Evolutionary conservation across 305 asterid species (phyloP).

Genomic region (Solanum chacoense): DNA sequence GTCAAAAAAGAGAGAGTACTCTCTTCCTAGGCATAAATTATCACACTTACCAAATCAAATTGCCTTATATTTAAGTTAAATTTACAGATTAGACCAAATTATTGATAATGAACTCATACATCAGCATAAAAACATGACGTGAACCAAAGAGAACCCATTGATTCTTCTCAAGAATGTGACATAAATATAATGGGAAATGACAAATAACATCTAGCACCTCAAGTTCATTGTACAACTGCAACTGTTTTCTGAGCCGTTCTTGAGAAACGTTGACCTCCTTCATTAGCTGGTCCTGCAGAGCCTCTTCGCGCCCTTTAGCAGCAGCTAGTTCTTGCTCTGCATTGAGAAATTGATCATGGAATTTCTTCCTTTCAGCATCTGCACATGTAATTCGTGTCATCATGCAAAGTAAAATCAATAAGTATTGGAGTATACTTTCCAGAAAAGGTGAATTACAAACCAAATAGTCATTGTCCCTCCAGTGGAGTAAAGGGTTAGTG

Average conservation of each 20-base stretch:
- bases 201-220: slow-evolving; percentile 40
- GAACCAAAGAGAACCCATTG: not conserved
- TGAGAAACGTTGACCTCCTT: slow-evolving; percentile 68
- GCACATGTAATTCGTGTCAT: slow-evolving; percentile 12
- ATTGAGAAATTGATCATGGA: slow-evolving; percentile 47
- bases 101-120: not conserved
- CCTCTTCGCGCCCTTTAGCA: slow-evolving; percentile 72
- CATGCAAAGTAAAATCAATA: slow-evolving; percentile 13
- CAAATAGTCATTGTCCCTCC: not conserved
- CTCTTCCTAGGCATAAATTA: not conserved
- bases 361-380: slow-evolving; percentile 74
- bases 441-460: not conserved
- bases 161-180: slow-evolving; percentile 4
- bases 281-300: slow-evolving; percentile 56
- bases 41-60: not conserved
- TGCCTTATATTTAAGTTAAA: not conserved
- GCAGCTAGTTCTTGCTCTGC: slow-evolving; percentile 93
- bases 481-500: not conserved
- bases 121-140: not conserved
- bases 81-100: not conserved
- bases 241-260: slow-evolving; percentile 61
- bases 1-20: not conserved
- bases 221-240: slow-evolving; percentile 65
- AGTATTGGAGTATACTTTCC: not conserved
- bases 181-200: not conserved